phyloP scores from a whole-genome alignment of 2,329 filamentous ascomycete genomes.

The Aspergillus sp. region DNA sequence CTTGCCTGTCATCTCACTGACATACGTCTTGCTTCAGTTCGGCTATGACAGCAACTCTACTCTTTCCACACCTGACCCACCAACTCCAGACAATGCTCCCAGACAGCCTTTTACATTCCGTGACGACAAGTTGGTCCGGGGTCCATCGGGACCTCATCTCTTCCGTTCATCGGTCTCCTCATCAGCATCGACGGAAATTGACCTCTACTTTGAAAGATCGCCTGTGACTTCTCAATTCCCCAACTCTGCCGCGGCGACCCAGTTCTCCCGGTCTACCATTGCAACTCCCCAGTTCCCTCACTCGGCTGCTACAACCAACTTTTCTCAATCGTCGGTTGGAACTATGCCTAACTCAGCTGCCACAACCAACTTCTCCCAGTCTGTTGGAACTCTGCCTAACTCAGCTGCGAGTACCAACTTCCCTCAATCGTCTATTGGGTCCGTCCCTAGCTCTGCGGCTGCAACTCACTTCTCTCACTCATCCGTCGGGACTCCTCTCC shows the following conservation, averaged over 20 bases:
- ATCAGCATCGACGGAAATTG: constrained; percentile 14
- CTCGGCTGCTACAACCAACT: too few species aligned
- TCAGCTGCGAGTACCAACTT: background rate
- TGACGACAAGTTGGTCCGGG: constrained; percentile 60
- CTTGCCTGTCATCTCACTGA: background rate
- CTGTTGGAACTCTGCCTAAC: too few species aligned
- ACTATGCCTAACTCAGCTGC: too few species aligned
- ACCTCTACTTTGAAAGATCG: constrained; percentile 13
- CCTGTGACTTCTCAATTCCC: constrained; percentile 7
- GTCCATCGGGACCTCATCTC: constrained; percentile 83
- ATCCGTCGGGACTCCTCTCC: constrained; percentile 30
- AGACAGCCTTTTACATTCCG: constrained; percentile 58
- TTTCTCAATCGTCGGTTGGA: too few species aligned
- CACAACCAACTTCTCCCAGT: too few species aligned
- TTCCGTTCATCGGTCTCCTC: constrained; percentile 59
- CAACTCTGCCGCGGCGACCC: constrained; percentile 39
- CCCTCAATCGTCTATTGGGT: background rate
- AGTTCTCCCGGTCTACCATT: constrained; percentile 26
- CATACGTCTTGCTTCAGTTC: constrained; percentile 11
- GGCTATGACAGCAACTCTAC: constrained; percentile 71
- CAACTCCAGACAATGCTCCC: constrained; percentile 66
- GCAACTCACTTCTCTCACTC: constrained; percentile 87
- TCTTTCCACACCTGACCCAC: constrained; percentile 76
- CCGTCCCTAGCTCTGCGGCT: constrained; percentile 45
- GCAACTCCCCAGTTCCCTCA: too few species aligned